A percentile compares a stretch with the other conserved stretches of the same genome.
phyloP scores from a whole-genome alignment of 2,329 filamentous ascomycete genomes.

The Fusarium buharicum region DNA sequence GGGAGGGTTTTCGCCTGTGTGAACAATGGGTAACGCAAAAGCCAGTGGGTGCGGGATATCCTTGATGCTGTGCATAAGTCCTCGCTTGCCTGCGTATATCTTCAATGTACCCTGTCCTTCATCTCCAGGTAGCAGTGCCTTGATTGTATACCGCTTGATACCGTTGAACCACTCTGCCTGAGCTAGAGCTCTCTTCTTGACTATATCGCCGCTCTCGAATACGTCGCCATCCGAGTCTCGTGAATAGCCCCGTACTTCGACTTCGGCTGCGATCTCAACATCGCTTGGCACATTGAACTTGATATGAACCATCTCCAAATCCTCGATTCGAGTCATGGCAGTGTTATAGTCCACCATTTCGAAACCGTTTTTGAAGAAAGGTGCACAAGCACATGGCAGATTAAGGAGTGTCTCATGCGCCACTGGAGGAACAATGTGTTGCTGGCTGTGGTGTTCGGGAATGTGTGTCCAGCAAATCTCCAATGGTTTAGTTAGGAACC shows the following conservation, averaged over 20 bases:
- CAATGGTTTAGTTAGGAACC: conserved; percentile 88
- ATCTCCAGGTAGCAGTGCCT: conserved; percentile 89
- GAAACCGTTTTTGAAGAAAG: conserved; percentile 85
- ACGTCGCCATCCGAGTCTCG: conserved; percentile 88
- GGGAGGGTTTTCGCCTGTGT: conserved; percentile 90
- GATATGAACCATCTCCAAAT: conserved; percentile 91
- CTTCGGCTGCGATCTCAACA: conserved; percentile 90
- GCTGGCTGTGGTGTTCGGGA: conserved; percentile 85
- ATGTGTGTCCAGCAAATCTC: conserved; percentile 97
- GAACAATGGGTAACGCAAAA: conserved; percentile 87
- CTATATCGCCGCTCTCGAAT: conserved; percentile 89
- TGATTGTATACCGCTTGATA: conserved; percentile 90
- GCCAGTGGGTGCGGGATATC: conserved; percentile 94
- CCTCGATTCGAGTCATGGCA: conserved; percentile 83
- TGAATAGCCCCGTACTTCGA: conserved; percentile 83
- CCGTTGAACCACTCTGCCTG: conserved; percentile 93
- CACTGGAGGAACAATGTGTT: conserved; percentile 91
- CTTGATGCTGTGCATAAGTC: conserved; percentile 96
- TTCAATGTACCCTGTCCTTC: conserved; percentile 90
- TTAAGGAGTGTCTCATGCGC: conserved; percentile 87
- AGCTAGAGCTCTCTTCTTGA: conserved; percentile 86
- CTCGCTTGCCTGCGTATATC: conserved; percentile 92
- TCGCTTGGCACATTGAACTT: conserved; percentile 89
- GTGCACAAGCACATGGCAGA: conserved; percentile 84
- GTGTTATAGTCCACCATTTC: conserved; percentile 93